A percentile compares a stretch with the other conserved stretches of the same genome.
These are phyloP conservation scores for Cornus florida DNA, from an alignment of 148 eudicot species.

Conservation along the genomic window DNA sequence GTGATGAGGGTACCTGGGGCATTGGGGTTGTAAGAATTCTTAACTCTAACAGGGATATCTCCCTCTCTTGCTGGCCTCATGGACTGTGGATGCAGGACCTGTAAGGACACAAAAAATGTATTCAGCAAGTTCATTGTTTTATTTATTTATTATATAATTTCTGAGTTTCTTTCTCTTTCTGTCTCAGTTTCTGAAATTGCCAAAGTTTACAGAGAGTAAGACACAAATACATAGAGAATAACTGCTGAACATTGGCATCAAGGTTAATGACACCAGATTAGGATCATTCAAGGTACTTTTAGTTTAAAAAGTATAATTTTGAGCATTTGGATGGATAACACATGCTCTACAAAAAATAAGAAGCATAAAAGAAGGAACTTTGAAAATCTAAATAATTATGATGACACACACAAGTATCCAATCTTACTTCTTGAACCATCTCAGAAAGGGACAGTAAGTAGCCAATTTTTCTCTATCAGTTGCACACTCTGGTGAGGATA, in stretches of 20 bases:
- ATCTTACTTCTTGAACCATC: neutral
- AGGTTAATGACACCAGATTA: neutral
- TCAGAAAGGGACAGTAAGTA: neutral
- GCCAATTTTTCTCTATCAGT: neutral
- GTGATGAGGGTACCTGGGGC: conserved; percentile 97
- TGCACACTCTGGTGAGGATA: neutral
- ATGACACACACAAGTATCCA: neutral
- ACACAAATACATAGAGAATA: neutral
- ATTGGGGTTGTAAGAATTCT: conserved; percentile 91
- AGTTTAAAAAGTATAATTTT: neutral
- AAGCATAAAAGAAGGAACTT: neutral
- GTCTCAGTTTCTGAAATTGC: neutral
- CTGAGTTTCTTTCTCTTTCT: neutral
- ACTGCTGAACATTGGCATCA: neutral
- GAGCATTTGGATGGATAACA: neutral
- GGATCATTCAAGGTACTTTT: neutral
- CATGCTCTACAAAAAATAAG: neutral
- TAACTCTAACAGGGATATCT: conserved; percentile 93
- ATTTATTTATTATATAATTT: neutral
- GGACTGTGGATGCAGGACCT: conserved; percentile 99
- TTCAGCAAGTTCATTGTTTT: neutral
- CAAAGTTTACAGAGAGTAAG: neutral
- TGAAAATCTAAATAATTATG: neutral
- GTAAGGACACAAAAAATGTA: conserved; percentile 13
- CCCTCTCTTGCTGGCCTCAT: conserved; percentile 98